These are phyloP conservation scores for Hibiscus trionum DNA, from an alignment of 345 rosid species.

Conservation along the genomic window DNA sequence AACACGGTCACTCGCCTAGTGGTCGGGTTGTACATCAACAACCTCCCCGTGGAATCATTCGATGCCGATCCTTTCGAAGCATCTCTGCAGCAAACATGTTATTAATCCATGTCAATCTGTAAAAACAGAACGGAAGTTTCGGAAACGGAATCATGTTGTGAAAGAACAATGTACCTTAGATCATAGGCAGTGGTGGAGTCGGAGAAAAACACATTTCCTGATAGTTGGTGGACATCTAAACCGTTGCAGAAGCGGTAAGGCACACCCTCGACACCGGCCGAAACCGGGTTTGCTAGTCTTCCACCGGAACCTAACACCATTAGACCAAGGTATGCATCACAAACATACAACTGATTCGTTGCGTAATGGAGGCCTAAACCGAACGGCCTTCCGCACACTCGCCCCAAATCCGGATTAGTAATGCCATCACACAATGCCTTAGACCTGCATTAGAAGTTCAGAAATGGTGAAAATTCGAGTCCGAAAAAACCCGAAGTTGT, in stretches of 20 bases:
- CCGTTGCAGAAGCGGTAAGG: slow-evolving; percentile 1
- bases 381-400: slow-evolving; percentile 6
- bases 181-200: slow-evolving; percentile 7
- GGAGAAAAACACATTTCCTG: slow-evolving; percentile 15
- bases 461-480: neutral
- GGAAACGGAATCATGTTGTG: neutral
- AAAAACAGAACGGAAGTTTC: neutral
- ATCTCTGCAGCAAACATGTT: neutral
- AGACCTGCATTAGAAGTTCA: neutral
- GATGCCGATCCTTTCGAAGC: neutral
- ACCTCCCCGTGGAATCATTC: slow-evolving; percentile 20
- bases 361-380: slow-evolving; percentile 1
- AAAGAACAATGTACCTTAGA: slow-evolving; percentile 7
- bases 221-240: slow-evolving; percentile 11
- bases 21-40: slow-evolving; percentile 7
- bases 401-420: neutral
- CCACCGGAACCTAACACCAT: slow-evolving; percentile 1
- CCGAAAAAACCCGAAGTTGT: neutral
- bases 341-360: slow-evolving; percentile 7
- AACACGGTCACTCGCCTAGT: slow-evolving; percentile 10
- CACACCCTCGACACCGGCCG: slow-evolving; percentile 9
- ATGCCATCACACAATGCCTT: neutral
- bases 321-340: slow-evolving; percentile 19
- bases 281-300: slow-evolving; percentile 11
- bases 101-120: neutral